phyloP scores from a whole-genome alignment of 2,329 filamentous ascomycete species.

The Aspergillus melleus region DNA sequence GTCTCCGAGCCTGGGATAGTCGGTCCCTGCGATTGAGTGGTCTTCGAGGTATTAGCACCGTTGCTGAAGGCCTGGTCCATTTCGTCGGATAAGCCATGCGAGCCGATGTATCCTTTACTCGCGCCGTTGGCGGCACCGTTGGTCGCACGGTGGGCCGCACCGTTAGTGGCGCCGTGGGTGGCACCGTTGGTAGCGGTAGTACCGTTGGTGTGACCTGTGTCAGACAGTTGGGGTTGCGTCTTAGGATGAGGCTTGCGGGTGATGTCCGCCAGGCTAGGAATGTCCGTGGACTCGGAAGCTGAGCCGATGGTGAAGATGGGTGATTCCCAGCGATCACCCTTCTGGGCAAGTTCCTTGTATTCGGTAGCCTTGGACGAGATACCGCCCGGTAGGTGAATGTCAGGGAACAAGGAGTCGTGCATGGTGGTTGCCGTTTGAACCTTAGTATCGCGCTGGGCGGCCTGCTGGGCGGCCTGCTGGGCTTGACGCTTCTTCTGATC shows the following conservation, averaged over 20 bases:
- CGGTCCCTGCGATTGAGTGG: not conserved
- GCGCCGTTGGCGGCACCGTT: constrained; percentile 16
- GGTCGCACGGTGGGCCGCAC: constrained; percentile 1
- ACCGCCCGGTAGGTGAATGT: constrained; percentile 80
- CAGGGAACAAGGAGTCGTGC: constrained; percentile 88
- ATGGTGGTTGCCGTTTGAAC: constrained; percentile 83
- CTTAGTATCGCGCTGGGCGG: constrained; percentile 62
- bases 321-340: constrained; percentile 93
- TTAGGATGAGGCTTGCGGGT: constrained; percentile 60
- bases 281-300: constrained; percentile 69
- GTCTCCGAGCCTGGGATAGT: constrained; percentile 16
- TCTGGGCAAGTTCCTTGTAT: constrained; percentile 81
- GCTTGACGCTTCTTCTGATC: constrained; percentile 69
- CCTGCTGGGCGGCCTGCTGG: constrained; percentile 55
- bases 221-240: constrained; percentile 23
- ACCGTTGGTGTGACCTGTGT: constrained; percentile 18
- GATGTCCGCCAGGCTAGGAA: constrained; percentile 60
- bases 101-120: constrained; percentile 13
- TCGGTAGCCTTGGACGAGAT: constrained; percentile 93
- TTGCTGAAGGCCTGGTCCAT: constrained; percentile 32
- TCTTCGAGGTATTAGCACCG: constrained; percentile 4
- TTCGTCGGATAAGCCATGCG: constrained; percentile 34
- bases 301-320: constrained; percentile 86
- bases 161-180: constrained; percentile 11
- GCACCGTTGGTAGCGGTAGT: constrained; percentile 10